Conservation (phyloP, 2,329 filamentous ascomycete genomes). For the Phaeosphaeriaceae sp. region DNA sequence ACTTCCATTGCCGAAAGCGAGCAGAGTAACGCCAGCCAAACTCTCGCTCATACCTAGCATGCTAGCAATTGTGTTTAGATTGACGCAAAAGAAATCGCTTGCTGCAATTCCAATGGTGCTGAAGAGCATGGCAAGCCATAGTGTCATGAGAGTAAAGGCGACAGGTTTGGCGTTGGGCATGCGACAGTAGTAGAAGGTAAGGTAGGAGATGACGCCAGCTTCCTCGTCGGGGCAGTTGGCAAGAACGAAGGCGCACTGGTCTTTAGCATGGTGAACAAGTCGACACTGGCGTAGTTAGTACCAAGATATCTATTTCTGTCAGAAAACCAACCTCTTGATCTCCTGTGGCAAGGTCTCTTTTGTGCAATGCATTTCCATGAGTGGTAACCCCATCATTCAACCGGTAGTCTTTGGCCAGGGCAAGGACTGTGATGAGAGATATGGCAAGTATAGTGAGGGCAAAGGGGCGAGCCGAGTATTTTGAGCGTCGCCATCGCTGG, state of each 20-base stretch:
- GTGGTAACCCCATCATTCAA: slow-evolving; percentile 1
- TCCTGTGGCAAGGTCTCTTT: slow-evolving; percentile 27
- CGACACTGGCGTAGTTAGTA: slow-evolving; percentile 64
- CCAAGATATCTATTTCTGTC: background rate
- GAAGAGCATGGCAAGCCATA: slow-evolving; percentile 90
- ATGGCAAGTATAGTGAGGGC: slow-evolving; percentile 43
- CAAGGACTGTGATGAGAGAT: slow-evolving; percentile 34
- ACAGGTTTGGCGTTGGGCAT: slow-evolving; percentile 72
- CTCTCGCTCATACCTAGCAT: slow-evolving; percentile 94
- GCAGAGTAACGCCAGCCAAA: slow-evolving; percentile 91
- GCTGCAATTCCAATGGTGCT: slow-evolving; percentile 97
- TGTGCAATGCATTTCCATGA: slow-evolving; percentile 9
- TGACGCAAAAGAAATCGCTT: slow-evolving; percentile 98
- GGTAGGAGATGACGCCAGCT: slow-evolving; percentile 86
- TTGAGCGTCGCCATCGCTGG: slow-evolving; percentile 36
- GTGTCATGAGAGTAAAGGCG: slow-evolving; percentile 77
- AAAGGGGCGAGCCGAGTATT: slow-evolving; percentile 47
- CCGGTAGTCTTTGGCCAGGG: slow-evolving; percentile 30
- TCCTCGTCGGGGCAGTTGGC: slow-evolving; percentile 87
- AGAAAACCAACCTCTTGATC: slow-evolving; percentile 46
- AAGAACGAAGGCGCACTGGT: slow-evolving; percentile 87
- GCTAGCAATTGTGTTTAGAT: slow-evolving; percentile 88
- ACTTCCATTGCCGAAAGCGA: slow-evolving; percentile 97
- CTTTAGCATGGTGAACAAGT: slow-evolving; percentile 73
- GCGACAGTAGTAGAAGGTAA: slow-evolving; percentile 88